phyloP scores from a whole-genome alignment of 1,284 basidiomycete genomes.

The Chiua sp. region DNA sequence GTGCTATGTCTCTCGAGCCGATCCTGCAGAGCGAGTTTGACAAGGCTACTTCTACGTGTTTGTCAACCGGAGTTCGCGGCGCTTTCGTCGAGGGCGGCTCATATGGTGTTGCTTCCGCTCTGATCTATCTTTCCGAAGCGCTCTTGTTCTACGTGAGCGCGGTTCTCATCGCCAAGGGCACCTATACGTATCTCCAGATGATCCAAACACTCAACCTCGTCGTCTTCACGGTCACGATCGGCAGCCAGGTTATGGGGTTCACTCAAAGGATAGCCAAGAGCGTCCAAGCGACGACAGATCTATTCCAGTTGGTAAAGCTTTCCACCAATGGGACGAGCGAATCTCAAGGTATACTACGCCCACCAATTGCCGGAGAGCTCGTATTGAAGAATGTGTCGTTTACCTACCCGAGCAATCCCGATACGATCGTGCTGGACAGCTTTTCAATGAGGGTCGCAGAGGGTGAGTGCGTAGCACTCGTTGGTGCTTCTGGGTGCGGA shows the following conservation, averaged over 20 bases:
- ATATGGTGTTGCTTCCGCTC: constrained; percentile 77
- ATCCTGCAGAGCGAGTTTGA: constrained; percentile 79
- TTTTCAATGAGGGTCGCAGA: constrained; percentile 68
- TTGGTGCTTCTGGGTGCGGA: constrained; percentile 88
- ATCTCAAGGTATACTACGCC: constrained; percentile 68
- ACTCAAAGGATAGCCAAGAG: constrained; percentile 84
- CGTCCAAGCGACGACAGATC: constrained; percentile 80
- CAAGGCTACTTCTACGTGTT: constrained; percentile 62
- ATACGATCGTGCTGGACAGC: constrained; percentile 70
- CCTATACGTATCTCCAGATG: constrained; percentile 88
- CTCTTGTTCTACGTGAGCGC: constrained; percentile 92
- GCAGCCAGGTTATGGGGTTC: constrained; percentile 87
- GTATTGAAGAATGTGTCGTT: constrained; percentile 78
- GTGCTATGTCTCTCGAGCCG: constrained; percentile 87
- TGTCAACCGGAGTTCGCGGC: constrained; percentile 72
- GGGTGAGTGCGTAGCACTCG: constrained; percentile 87
- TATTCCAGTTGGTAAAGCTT: constrained; percentile 72
- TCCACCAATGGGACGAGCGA: constrained; percentile 64
- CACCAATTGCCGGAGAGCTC: constrained; percentile 71
- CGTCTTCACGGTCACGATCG: constrained; percentile 93
- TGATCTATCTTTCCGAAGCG: constrained; percentile 91
- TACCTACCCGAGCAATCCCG: constrained; percentile 82
- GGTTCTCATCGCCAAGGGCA: constrained; percentile 79
- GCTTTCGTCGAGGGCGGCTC: constrained; percentile 88
- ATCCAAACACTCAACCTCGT: constrained; percentile 91